Conservation (phyloP, 2,329 filamentous ascomycete species). For the Trichoderma sp. region DNA sequence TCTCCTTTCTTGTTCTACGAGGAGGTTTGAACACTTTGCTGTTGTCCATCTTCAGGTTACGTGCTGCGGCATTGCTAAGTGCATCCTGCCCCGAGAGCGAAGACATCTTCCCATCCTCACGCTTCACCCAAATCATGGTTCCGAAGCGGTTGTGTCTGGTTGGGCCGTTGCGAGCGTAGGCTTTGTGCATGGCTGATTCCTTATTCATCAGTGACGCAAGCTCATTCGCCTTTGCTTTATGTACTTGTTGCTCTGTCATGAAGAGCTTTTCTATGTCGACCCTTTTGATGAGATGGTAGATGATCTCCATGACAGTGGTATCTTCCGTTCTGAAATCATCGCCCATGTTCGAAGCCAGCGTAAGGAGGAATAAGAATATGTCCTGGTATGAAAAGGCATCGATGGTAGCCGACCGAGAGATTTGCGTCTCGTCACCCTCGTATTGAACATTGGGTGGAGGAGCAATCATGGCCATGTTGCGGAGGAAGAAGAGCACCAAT, state of each 20-base stretch:
- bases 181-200: conserved; percentile 77
- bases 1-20: conserved; percentile 57
- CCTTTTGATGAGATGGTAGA: conserved; percentile 91
- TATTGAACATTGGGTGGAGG: conserved; percentile 68
- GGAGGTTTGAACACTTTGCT: conserved; percentile 89
- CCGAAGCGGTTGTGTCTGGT: conserved; percentile 92
- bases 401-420: conserved; percentile 82
- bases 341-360: conserved; percentile 85
- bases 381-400: conserved; percentile 89
- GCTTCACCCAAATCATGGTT: conserved; percentile 94
- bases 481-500: conserved; percentile 80
- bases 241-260: conserved; percentile 71
- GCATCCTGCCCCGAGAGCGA: conserved; percentile 87
- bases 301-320: conserved; percentile 80
- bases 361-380: conserved; percentile 79
- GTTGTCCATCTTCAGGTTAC: conserved; percentile 84
- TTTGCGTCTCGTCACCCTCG: conserved; percentile 85
- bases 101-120: conserved; percentile 77
- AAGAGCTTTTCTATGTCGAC: conserved; percentile 82
- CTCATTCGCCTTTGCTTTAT: conserved; percentile 67
- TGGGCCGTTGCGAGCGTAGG: conserved; percentile 73
- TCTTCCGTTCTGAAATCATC: conserved; percentile 92
- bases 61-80: conserved; percentile 67
- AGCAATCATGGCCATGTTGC: conserved; percentile 83
- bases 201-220: conserved; percentile 72